Conservation (phyloP, 169 alveolate species). For the Plasmodium sp. region DNA sequence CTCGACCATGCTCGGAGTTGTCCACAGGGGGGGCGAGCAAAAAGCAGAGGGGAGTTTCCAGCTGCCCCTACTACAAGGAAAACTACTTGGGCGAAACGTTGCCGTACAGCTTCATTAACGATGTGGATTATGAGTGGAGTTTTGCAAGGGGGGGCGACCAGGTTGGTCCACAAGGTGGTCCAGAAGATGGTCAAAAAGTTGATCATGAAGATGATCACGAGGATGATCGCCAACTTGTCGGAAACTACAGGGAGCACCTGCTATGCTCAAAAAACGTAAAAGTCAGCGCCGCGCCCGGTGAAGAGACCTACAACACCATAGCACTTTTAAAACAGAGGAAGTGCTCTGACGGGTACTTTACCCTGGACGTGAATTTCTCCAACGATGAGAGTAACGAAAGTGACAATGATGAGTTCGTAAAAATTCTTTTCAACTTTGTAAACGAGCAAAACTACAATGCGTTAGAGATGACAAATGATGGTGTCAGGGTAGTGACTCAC, state of each 20-base stretch:
- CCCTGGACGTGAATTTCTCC: constrained; percentile 25
- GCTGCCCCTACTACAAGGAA: constrained; percentile 82
- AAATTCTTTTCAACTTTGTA: constrained; percentile 50
- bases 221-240: neutral
- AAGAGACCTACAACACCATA: neutral
- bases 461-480: constrained; percentile 17
- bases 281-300: neutral
- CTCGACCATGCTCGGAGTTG: constrained; percentile 79
- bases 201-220: neutral
- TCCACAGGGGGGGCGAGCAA: constrained; percentile 17
- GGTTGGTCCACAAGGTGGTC: neutral
- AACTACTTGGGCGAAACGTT: constrained; percentile 36
- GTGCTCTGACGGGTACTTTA: constrained; percentile 48
- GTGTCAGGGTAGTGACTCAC: constrained; percentile 30
- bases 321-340: constrained; percentile 50
- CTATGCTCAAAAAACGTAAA: constrained; percentile 31
- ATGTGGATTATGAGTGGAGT: constrained; percentile 31
- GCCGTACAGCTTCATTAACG: constrained; percentile 37
- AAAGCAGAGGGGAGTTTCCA: constrained; percentile 43
- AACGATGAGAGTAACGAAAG: neutral
- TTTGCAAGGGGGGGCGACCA: constrained; percentile 37
- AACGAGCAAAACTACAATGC: constrained; percentile 58
- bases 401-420: neutral
- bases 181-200: neutral
- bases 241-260: neutral